Conservation (phyloP, 164 flowering plant species). For the Vitis rupestris region DNA sequence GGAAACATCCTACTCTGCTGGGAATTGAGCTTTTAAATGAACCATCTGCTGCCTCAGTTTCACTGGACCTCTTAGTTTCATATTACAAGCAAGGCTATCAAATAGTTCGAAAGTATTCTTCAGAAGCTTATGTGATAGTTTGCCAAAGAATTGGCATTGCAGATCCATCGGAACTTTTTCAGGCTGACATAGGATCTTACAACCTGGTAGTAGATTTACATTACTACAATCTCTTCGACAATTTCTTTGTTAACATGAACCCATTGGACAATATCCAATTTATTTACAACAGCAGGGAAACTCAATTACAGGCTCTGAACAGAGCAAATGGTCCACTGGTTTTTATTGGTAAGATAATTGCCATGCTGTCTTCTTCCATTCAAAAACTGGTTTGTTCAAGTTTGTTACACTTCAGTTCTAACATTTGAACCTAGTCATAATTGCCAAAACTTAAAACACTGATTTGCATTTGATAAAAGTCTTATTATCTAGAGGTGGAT, state of each 20-base stretch:
- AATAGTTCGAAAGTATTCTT: slow-evolving; percentile 67
- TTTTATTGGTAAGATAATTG: slow-evolving; percentile 60
- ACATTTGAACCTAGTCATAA: not conserved
- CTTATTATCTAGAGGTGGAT: not conserved
- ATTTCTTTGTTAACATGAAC: slow-evolving; percentile 58
- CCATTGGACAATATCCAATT: slow-evolving; percentile 53
- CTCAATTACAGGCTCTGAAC: slow-evolving; percentile 59
- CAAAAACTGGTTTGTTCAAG: not conserved
- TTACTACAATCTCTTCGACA: slow-evolving; percentile 80
- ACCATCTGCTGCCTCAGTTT: slow-evolving; percentile 65
- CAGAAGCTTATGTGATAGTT: slow-evolving; percentile 66
- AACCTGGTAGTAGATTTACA: slow-evolving; percentile 84
- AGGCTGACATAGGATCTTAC: slow-evolving; percentile 55
- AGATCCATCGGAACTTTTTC: slow-evolving; percentile 77
- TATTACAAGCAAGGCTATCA: slow-evolving; percentile 76
- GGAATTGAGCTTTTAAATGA: slow-evolving; percentile 90
- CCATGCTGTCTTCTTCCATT: not conserved
- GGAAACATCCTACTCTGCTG: slow-evolving; percentile 67
- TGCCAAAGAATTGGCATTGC: slow-evolving; percentile 92
- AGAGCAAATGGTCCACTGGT: slow-evolving; percentile 76
- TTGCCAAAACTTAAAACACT: too few relatives aligned
- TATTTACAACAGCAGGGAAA: slow-evolving; percentile 60
- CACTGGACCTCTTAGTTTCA: slow-evolving; percentile 57
- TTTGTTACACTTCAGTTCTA: not conserved
- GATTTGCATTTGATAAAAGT: not conserved